Evolutionary conservation across 805 yeast species (phyloP).

Genomic region (Yarrowia divulgata): DNA sequence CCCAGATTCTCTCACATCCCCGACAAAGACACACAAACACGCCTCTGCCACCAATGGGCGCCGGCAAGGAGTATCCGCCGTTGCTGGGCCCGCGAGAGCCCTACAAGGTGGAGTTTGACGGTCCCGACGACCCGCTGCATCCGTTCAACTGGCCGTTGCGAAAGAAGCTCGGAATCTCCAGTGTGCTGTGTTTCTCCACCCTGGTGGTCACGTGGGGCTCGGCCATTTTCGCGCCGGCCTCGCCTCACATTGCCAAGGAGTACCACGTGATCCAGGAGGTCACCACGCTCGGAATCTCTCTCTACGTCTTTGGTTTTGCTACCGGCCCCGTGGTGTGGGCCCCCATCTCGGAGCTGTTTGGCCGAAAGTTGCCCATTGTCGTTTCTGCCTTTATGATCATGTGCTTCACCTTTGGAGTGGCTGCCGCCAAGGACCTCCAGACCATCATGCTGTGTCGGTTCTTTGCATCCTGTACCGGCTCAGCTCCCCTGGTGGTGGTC

Average conservation of each 20-base stretch:
- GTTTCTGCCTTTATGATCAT: slow-evolving; percentile 64
- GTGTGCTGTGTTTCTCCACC: slow-evolving; percentile 59
- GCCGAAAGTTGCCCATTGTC: slow-evolving; percentile 69
- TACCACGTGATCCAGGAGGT: slow-evolving; percentile 71
- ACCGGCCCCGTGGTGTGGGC: slow-evolving; percentile 93
- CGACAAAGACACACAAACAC: slow-evolving; percentile 22
- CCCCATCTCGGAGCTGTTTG: slow-evolving; percentile 80
- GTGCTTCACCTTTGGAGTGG: slow-evolving; percentile 73
- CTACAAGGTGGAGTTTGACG: slow-evolving; percentile 75
- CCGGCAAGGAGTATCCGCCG: slow-evolving; percentile 41
- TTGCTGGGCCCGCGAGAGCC: slow-evolving; percentile 41
- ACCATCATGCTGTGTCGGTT: slow-evolving; percentile 79
- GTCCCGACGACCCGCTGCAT: slow-evolving; percentile 72
- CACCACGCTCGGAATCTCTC: slow-evolving; percentile 76
- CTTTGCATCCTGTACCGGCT: slow-evolving; percentile 81
- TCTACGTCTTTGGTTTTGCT: slow-evolving; percentile 92
- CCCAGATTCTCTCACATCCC: slow-evolving; percentile 20
- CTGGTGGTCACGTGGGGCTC: slow-evolving; percentile 75
- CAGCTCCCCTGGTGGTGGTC: slow-evolving; percentile 83
- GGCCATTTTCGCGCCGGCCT: slow-evolving; percentile 76
- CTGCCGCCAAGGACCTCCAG: slow-evolving; percentile 79
- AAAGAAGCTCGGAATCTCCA: slow-evolving; percentile 57
- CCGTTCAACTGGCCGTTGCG: slow-evolving; percentile 76
- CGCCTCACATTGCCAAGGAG: slow-evolving; percentile 56
- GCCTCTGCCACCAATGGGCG: slow-evolving; percentile 41